Evolutionary conservation across 495 filamentous ascomycete genomes (phyloP).

Genomic region (Darksidea phi): DNA sequence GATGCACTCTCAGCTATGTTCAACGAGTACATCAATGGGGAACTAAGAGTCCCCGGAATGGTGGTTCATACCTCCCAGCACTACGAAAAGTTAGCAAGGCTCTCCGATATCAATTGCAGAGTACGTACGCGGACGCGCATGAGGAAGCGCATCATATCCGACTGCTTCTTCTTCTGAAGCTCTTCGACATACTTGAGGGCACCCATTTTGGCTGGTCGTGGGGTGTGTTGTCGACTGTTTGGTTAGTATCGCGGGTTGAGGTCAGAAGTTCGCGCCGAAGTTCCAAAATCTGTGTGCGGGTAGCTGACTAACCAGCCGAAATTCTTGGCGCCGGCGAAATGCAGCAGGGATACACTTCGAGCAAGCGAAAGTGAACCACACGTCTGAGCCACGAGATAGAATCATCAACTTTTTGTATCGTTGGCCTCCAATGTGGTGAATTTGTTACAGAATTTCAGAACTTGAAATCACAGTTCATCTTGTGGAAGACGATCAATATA

Average conservation of each 20-base stretch:
- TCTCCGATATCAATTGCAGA: not conserved
- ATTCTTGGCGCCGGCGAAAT: constrained; percentile 5
- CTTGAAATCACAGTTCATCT: too few species aligned
- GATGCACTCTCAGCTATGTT: constrained; percentile 99
- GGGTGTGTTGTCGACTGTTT: constrained; percentile 49
- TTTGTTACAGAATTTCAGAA: too few species aligned
- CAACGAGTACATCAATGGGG: constrained; percentile 91
- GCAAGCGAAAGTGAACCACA: not conserved
- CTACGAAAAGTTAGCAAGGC: constrained; percentile 25
- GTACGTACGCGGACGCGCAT: constrained; percentile 75
- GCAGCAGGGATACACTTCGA: too few species aligned
- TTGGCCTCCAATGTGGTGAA: too few species aligned
- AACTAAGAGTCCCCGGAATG: constrained; percentile 19
- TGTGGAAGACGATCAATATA: too few species aligned
- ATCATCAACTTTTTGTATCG: too few species aligned
- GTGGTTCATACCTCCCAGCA: constrained; percentile 96
- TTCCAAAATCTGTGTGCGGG: constrained; percentile 17
- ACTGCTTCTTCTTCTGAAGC: constrained; percentile 99
- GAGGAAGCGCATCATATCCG: constrained; percentile 97
- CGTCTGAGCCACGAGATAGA: not conserved
- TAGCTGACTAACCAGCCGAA: constrained; percentile 18
- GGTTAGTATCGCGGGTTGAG: constrained; percentile 43
- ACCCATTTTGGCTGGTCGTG: constrained; percentile 46
- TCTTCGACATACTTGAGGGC: constrained; percentile 77
- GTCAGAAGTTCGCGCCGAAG: constrained; percentile 46